Evolutionary conservation across 2,329 filamentous ascomycete genomes (phyloP), one percentile per base, ranked within the genome.

Genomic region (Exophiala alcalophila): DNA sequence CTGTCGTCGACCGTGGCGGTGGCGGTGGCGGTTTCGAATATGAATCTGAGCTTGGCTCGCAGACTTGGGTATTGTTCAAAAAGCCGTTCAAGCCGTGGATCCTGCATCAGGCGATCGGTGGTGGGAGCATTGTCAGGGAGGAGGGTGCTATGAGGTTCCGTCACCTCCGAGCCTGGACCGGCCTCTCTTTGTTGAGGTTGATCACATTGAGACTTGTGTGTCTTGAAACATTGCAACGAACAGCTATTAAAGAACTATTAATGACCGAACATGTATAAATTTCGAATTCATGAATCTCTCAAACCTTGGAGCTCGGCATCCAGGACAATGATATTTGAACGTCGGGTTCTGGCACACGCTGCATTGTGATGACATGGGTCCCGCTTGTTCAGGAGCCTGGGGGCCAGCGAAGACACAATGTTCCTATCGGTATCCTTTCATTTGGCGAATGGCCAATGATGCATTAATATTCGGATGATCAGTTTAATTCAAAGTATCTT

Each of bases 211-310:
- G 61, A 60, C 53, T 70, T 69, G 53, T 72, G 69, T 4, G 61
- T 58, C 40, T 70, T 65, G 25, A 66, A 67, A 53, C 70, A 72
- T 21, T 56, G 59, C 25, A 72, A 61, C 7, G 69, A 72, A 42
- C 70, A 72, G 50, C 69, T 72, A 49, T 25, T 18, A 15, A 37
- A 35, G 9, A 33, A 37, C 25, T 26, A 19, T 39, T 32, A 45
- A 44, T 42, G 25, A 36, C 9, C 20, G 23, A 6, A 26, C 23
- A 37, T 11, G n/a, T 46, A 29, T 18, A 32, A 14, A 39, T 21
- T 5, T 31, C 19, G 6, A 41, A 5, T 16, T 10, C 4, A 40
- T 15, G 25, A 29, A 38, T 30, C 34, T 26, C 21, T 40, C 57
- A 34, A 51, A 61, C 61, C 61, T 63, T 35, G 52, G 50, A 16